Evolutionary conservation across 108 stramenopile species (phyloP).

Genomic region (Hondaea fermentalgiana): DNA sequence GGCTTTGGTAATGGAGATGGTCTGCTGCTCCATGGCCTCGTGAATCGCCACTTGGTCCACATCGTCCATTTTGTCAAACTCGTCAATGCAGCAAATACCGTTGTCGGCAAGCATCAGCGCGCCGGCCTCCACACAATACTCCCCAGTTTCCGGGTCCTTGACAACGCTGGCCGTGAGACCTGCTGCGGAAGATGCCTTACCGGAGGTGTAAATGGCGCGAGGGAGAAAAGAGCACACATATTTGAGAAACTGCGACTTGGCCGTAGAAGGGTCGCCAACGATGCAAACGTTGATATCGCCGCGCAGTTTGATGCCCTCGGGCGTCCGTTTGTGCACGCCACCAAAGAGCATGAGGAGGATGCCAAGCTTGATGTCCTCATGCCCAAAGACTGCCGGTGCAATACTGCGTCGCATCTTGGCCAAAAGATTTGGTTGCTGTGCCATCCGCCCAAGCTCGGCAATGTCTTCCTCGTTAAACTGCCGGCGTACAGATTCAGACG

Average conservation of each 20-base stretch:
- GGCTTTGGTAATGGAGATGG: conserved; percentile 97
- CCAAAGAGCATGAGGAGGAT: conserved; percentile 87
- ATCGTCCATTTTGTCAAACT: conserved; percentile 92
- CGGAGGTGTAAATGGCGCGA: conserved; percentile 88
- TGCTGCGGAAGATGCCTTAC: conserved; percentile 93
- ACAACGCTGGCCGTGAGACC: conserved; percentile 93
- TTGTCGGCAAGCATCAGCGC: conserved; percentile 98
- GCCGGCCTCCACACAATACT: conserved; percentile 96
- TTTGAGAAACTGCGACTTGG: conserved; percentile 93
- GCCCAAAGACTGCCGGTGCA: conserved; percentile 88
- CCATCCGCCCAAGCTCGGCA: conserved; percentile 70
- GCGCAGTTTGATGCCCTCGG: conserved; percentile 88
- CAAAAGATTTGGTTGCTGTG: background rate
- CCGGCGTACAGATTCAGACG: conserved; percentile 1
- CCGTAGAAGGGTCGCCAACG: conserved; percentile 96
- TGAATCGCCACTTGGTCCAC: conserved; percentile 95
- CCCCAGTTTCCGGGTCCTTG: conserved; percentile 93
- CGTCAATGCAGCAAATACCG: conserved; percentile 98
- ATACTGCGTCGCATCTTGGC: conserved; percentile 48
- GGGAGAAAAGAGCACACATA: conserved; percentile 88
- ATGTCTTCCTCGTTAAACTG: conserved; percentile 75
- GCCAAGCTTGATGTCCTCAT: conserved; percentile 87
- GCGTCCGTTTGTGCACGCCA: conserved; percentile 90
- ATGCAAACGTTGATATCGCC: conserved; percentile 97
- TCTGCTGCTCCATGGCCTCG: conserved; percentile 81